Conservation (phyloP, 1,139 yeast genomes). For the Protomyces inundatus region DNA sequence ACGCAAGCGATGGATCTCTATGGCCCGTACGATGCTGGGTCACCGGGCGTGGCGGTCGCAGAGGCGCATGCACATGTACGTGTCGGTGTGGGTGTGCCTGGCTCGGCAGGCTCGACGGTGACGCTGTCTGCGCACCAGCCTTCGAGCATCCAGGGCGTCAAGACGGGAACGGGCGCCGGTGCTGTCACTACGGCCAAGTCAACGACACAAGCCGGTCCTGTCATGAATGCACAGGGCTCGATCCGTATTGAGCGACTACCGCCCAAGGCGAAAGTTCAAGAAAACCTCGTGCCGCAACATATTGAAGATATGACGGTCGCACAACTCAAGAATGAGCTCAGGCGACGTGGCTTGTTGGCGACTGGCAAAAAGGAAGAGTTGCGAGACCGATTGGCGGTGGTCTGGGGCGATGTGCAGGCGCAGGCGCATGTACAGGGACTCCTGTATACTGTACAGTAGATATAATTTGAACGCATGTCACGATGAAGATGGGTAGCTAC, state of each 20-base stretch:
- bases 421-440: too few species aligned
- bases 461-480: too few species aligned
- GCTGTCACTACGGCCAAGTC: background rate
- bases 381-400: slow-evolving; percentile 1
- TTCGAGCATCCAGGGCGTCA: too few species aligned
- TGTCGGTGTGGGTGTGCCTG: background rate
- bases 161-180: background rate
- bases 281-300: background rate
- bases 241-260: slow-evolving; percentile 13
- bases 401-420: background rate
- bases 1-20: background rate
- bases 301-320: slow-evolving; percentile 21
- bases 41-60: background rate
- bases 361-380: slow-evolving; percentile 16
- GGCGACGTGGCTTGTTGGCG: slow-evolving; percentile 3
- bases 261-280: slow-evolving; percentile 8
- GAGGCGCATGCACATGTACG: too few species aligned
- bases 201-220: background rate
- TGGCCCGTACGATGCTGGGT: background rate
- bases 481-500: too few species aligned
- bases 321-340: slow-evolving; percentile 13
- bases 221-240: slow-evolving; percentile 11
- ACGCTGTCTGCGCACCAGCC: background rate
- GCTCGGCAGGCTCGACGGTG: background rate
- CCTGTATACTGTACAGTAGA: too few species aligned